phyloP scores from a whole-genome alignment of 2,329 filamentous ascomycete species.

The Cryphonectria nitschkei region DNA sequence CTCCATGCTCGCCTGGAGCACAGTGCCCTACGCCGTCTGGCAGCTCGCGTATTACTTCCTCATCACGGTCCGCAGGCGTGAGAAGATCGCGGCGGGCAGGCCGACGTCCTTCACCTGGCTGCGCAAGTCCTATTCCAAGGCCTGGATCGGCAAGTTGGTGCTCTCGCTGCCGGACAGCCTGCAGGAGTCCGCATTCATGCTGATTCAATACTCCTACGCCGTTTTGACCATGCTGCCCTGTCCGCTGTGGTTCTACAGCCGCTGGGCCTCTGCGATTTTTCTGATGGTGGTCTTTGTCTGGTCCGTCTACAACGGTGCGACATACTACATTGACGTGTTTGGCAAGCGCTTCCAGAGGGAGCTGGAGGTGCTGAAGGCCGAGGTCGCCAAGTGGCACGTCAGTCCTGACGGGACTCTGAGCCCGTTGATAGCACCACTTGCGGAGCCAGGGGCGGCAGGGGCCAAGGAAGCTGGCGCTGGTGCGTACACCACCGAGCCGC shows the following conservation, averaged over 20 bases:
- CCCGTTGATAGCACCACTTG: constrained; percentile 44
- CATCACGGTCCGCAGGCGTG: constrained; percentile 91
- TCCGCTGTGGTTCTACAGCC: constrained; percentile 91
- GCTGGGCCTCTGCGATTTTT: constrained; percentile 77
- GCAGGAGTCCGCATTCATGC: constrained; percentile 92
- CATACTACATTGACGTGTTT: constrained; percentile 98
- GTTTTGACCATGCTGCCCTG: constrained; percentile 93
- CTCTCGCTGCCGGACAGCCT: constrained; percentile 73
- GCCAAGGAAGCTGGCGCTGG: constrained; percentile 31
- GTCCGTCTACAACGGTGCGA: constrained; percentile 96
- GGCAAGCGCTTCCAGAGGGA: constrained; percentile 97
- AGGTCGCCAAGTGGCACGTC: constrained; percentile 87
- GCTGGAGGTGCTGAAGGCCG: constrained; percentile 82
- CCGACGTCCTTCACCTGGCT: constrained; percentile 99
- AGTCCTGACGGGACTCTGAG: constrained; percentile 49
- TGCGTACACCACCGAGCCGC: constrained; percentile 29
- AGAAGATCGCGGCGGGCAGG: constrained; percentile 93
- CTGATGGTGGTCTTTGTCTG: constrained; percentile 83
- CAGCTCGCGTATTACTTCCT: constrained; percentile 91
- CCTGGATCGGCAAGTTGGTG: constrained; percentile 85
- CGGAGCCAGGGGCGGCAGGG: constrained; percentile 13
- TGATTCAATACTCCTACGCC: constrained; percentile 92
- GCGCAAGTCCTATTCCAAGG: constrained; percentile 85
- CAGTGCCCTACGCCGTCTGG: constrained; percentile 90
- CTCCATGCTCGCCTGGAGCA: constrained; percentile 94